Evolutionary conservation across 768 basidiomycete species (phyloP).

Genomic region (Cystobasidium ongulense): DNA sequence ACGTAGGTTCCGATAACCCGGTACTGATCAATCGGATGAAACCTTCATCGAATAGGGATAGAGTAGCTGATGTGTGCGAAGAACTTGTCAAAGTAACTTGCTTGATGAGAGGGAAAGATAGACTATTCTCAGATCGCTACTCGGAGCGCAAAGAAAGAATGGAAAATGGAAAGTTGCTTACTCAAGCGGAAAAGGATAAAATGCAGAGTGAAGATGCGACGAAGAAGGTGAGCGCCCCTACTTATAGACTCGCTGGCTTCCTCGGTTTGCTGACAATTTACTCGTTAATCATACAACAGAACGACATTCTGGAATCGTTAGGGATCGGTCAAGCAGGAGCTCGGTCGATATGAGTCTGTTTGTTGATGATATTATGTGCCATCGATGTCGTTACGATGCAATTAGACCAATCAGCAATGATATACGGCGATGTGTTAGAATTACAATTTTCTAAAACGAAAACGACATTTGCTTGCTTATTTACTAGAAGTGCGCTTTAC

Average conservation of each 20-base stretch:
- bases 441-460: no score
- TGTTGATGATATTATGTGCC: no score
- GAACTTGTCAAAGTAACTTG: conserved; percentile 44
- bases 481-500: no score
- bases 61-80: conserved; percentile 46
- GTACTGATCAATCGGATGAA: conserved; percentile 40
- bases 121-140: conserved; percentile 42
- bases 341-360: no score
- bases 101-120: conserved; percentile 41
- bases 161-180: conserved; percentile 42
- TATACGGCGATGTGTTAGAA: no score
- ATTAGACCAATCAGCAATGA: no score
- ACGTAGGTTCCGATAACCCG: background rate
- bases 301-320: background rate
- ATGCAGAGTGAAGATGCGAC: background rate
- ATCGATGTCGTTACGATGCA: no score
- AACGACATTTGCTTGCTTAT: no score
- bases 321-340: background rate
- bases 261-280: background rate
- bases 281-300: background rate
- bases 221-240: background rate
- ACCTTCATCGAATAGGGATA: conserved; percentile 45
- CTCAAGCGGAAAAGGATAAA: conserved; percentile 42
- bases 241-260: no score
- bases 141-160: conserved; percentile 43